Conservation (phyloP, 2,329 filamentous ascomycete species). For the Chaetothyriales sp. region DNA sequence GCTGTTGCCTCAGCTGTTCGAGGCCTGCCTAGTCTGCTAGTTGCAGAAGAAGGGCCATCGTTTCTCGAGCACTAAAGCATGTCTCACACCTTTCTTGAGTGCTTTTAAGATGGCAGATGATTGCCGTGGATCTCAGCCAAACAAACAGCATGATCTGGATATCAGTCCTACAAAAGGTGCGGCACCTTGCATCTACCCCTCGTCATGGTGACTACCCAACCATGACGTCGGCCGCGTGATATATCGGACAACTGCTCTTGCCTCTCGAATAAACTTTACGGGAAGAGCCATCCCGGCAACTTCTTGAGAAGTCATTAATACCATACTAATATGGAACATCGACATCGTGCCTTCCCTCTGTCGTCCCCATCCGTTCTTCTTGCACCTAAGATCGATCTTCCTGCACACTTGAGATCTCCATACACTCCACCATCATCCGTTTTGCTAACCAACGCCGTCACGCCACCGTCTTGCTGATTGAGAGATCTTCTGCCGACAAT, state of each 20-base stretch:
- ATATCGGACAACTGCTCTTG: background rate
- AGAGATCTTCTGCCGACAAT: slow-evolving; percentile 7
- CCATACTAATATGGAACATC: background rate
- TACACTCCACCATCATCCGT: too few relatives aligned
- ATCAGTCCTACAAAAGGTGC: background rate
- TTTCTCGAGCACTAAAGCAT: background rate
- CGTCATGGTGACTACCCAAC: background rate
- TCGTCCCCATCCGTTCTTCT: background rate
- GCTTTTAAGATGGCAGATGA: background rate
- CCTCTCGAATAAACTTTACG: background rate
- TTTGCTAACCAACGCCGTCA: too few relatives aligned
- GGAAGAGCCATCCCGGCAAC: background rate
- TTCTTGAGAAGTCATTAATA: background rate
- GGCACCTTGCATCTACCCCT: background rate
- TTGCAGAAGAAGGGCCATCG: too few relatives aligned
- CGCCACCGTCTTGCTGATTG: too few relatives aligned
- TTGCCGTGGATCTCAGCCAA: background rate
- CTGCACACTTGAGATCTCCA: too few relatives aligned
- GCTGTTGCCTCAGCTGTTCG: too few relatives aligned
- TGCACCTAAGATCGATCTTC: too few relatives aligned
- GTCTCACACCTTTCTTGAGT: background rate
- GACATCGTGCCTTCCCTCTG: background rate
- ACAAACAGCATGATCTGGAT: background rate
- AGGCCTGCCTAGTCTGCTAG: too few relatives aligned
- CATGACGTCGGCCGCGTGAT: background rate